Evolutionary conservation across 1,139 yeast species (phyloP).

Genomic region (Taphrina communis): DNA sequence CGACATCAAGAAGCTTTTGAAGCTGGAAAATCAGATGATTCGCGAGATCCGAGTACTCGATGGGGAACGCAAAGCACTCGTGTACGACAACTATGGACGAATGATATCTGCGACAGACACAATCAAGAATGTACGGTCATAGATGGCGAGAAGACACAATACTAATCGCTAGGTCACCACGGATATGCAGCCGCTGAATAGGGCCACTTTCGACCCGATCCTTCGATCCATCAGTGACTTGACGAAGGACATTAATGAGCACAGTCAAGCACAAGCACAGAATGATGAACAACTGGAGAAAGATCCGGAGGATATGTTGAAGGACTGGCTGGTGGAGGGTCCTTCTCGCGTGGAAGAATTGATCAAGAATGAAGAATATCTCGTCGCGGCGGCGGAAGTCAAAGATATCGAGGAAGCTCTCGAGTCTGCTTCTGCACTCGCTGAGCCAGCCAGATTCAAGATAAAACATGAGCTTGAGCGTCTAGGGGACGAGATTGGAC

Average conservation of each 20-base stretch:
- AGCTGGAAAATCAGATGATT: conserved; percentile 50
- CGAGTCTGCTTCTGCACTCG: neutral
- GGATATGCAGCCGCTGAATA: conserved; percentile 10
- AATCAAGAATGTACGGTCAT: conserved; percentile 33
- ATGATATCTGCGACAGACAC: conserved; percentile 54
- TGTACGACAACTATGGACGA: conserved; percentile 56
- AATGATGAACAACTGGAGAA: neutral
- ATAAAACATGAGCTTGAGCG: too few species aligned
- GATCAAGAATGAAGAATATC: neutral
- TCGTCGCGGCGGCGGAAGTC: neutral
- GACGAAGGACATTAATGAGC: conserved; percentile 4
- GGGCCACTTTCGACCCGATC: conserved; percentile 14
- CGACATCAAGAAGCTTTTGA: conserved; percentile 49
- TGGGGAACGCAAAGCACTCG: conserved; percentile 56
- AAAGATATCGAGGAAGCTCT: neutral
- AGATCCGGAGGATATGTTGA: neutral
- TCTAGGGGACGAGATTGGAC: too few species aligned
- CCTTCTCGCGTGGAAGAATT: conserved; percentile 2
- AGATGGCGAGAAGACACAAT: too few species aligned
- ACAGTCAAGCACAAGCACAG: conserved; percentile 5
- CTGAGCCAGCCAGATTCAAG: too few species aligned
- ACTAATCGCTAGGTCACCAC: neutral
- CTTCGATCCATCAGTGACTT: conserved; percentile 15
- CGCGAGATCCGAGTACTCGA: conserved; percentile 53
- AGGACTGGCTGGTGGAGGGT: neutral